Evolutionary conservation across 306 rosid genomes (phyloP).

Genomic region (Corylus americana): DNA sequence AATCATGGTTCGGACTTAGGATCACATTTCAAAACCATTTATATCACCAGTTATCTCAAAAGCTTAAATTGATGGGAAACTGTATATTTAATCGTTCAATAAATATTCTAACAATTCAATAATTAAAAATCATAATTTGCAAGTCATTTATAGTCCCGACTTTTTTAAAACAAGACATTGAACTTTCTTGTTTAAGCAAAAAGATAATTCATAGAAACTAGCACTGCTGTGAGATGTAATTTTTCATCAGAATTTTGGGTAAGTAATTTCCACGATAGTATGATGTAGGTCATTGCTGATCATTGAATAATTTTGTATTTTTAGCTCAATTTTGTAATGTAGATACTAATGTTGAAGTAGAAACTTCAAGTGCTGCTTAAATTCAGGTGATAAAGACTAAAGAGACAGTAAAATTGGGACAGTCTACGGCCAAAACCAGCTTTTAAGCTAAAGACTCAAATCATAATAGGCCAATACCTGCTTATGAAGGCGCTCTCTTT

Average conservation of each 20-base stretch:
- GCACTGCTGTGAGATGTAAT: background rate
- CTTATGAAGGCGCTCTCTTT: slow-evolving; percentile 89
- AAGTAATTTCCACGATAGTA: background rate
- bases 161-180: background rate
- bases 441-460: slow-evolving; percentile 20
- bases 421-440: background rate
- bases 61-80: too few species aligned
- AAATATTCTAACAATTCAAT: background rate
- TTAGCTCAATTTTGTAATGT: background rate
- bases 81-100: too few species aligned
- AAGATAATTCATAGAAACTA: too few species aligned
- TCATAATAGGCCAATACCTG: slow-evolving; percentile 54
- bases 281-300: background rate
- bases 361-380: background rate
- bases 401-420: background rate
- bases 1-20: too few species aligned
- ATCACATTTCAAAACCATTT: too few species aligned
- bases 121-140: background rate
- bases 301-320: background rate
- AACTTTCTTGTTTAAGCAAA: background rate
- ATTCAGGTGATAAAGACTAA: background rate
- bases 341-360: background rate
- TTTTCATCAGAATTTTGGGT: background rate
- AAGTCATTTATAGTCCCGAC: background rate
- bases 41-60: too few species aligned